Evolutionary conservation across 192 early-diverging fungal genomes (phyloP).

Genomic region (Spinellus fusiger): DNA sequence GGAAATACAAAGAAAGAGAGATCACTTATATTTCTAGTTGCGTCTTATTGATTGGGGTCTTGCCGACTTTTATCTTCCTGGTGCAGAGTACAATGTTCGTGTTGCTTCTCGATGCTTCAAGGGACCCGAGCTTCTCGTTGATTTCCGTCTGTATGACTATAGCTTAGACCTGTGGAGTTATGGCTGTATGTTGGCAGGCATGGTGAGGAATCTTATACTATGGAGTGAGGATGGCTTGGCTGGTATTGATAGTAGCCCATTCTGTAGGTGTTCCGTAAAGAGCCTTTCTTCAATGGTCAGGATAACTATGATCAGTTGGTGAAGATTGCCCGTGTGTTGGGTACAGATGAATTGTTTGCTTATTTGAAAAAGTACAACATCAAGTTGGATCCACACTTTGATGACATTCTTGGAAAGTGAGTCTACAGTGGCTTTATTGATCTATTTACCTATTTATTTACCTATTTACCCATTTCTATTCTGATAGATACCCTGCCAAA

Average conservation of each 20-base stretch:
- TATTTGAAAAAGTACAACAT: constrained; percentile 97
- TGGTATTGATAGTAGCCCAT: neutral
- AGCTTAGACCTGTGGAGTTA: constrained; percentile 99
- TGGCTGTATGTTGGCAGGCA: constrained; percentile 98
- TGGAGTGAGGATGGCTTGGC: neutral
- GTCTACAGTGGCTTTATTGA: constrained; percentile 15
- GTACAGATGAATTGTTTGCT: constrained; percentile 86
- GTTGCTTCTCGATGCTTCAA: constrained; percentile 99
- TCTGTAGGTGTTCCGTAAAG: constrained; percentile 90
- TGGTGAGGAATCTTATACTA: constrained; percentile 49
- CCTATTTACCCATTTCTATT: neutral
- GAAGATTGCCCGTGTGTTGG: constrained; percentile 95
- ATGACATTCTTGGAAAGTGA: constrained; percentile 73
- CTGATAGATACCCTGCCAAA: constrained; percentile 53
- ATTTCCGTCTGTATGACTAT: constrained; percentile 98
- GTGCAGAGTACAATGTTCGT: constrained; percentile 94
- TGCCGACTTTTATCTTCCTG: constrained; percentile 98
- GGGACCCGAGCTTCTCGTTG: constrained; percentile 96
- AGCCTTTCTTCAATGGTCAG: constrained; percentile 98
- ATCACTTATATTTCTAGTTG: constrained; percentile 41
- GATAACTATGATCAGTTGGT: constrained; percentile 99
- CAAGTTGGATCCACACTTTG: constrained; percentile 81
- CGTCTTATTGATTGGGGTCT: constrained; percentile 98
- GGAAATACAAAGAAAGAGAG: neutral
- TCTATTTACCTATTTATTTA: neutral